Base-by-base conservation (phyloP, 352 stramenopile genomes). In the Hyaloperonospora arabidopsidis region DNA sequence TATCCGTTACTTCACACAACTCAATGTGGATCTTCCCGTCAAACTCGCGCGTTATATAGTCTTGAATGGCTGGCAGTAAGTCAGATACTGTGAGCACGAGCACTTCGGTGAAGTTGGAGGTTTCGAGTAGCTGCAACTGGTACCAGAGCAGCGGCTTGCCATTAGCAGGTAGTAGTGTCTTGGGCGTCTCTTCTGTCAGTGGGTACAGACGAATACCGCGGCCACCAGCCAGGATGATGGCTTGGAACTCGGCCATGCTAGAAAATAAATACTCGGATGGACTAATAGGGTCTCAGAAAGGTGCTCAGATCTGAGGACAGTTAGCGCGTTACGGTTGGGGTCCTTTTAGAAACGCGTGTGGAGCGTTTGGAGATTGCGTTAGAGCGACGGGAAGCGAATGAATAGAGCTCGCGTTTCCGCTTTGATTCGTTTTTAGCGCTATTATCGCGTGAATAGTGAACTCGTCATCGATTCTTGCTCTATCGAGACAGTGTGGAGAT, bases 11-110 rank as follows among this genome's bases (percentile, higher is more conserved):
- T 32, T 86, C 75, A 52, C 70, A 84, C 22, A 92, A 52, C 22
- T 88, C 79, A 8, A 89, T 68, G 66, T 86, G 72, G 55, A 92
- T 74, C 65, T 87, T 89, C 43, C 81, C 81, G 57, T 86, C 81
- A 62, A 87, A 92, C 52, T 84, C 77, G 57, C 79, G 77, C 14
- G 66, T 79, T 43, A 87, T 54, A 60, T 87, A 92, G 68, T 89
- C 77, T 60, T 87, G 73, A n/a, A 92, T 72, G 47, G 76, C 51
- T 22, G 72, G 57, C 56, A 87, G 57, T 49, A 89, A 74, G 43
- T 81, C 72, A 13, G 56, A 57, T 12, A 80, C 70, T 1, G 81
- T 84, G 6, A 88, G 74, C 46, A 92, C 77, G 21, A 92, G 57
- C 66, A 78, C 81, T 29, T 92, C 72, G 2, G 74, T 75, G 65